phyloP scores from a whole-genome alignment of 2,329 filamentous ascomycete species.

The Microcyclospora tardicrescens region DNA sequence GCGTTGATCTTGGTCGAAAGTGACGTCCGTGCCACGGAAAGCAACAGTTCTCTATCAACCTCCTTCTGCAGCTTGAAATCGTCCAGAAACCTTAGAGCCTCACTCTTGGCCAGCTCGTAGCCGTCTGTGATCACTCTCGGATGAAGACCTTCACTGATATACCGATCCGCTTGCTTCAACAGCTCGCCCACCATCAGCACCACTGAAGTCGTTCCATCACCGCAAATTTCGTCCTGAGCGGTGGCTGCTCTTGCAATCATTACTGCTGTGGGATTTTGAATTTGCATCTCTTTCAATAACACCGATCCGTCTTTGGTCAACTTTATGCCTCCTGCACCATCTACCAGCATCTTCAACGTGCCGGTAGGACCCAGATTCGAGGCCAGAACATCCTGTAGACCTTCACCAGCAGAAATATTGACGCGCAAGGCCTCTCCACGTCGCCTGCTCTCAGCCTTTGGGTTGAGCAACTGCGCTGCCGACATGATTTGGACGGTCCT shows the following conservation, averaged over 20 bases:
- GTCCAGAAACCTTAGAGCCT: conserved; percentile 90
- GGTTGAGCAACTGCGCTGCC: conserved; percentile 94
- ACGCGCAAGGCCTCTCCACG: conserved; percentile 92
- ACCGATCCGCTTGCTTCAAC: conserved; percentile 91
- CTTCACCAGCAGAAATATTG: conserved; percentile 94
- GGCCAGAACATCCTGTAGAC: conserved; percentile 63
- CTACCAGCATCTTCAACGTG: conserved; percentile 83
- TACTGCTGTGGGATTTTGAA: conserved; percentile 93
- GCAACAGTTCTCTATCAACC: conserved; percentile 83
- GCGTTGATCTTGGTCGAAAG: conserved; percentile 90
- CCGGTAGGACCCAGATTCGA: conserved; percentile 90
- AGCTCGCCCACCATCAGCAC: conserved; percentile 92
- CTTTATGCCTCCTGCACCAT: conserved; percentile 68
- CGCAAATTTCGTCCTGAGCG: conserved; percentile 95
- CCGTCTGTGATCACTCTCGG: conserved; percentile 94
- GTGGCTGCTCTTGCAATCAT: conserved; percentile 75
- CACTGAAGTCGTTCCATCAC: conserved; percentile 93
- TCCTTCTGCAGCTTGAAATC: conserved; percentile 78
- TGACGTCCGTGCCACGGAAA: conserved; percentile 87
- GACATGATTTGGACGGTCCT: conserved; percentile 50
- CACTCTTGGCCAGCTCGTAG: conserved; percentile 90
- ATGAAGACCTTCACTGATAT: conserved; percentile 93
- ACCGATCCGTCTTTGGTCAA: conserved; percentile 98
- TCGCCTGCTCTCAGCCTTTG: conserved; percentile 95
- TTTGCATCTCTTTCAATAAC: conserved; percentile 65